A percentile compares a stretch with the other conserved stretches of the same genome.
Evolutionary conservation across 345 rosid genomes (phyloP).

Genomic region (Psidium friedrichsthalianum): DNA sequence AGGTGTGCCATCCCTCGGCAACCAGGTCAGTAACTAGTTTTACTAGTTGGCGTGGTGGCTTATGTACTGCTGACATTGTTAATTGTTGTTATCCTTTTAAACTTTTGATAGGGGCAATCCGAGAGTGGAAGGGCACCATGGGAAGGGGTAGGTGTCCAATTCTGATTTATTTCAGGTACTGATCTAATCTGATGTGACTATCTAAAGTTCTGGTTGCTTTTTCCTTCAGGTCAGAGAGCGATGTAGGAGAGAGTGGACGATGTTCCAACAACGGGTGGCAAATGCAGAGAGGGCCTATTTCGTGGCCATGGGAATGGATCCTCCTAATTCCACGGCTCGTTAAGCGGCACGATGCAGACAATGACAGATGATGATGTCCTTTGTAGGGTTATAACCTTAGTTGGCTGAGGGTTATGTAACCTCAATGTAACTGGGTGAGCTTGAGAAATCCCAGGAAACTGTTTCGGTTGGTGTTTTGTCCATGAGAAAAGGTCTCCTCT

Average conservation of each 20-base stretch:
- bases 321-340: constrained; percentile 12
- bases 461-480: not conserved
- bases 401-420: not conserved
- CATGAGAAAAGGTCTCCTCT: not conserved
- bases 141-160: constrained; percentile 46
- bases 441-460: not conserved
- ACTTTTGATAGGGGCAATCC: constrained; percentile 27
- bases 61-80: not conserved
- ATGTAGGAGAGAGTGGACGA: constrained; percentile 75
- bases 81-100: not conserved
- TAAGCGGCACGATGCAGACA: not conserved
- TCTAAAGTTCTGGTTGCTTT: not conserved
- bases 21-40: constrained; percentile 25
- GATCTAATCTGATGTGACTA: not conserved
- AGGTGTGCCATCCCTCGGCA: constrained; percentile 48
- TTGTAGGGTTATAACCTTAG: not conserved
- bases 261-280: constrained; percentile 55
- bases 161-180: not conserved
- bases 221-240: constrained; percentile 65
- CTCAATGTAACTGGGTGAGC: not conserved
- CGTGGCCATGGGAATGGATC: constrained; percentile 18
- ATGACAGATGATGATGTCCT: not conserved
- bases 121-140: constrained; percentile 40
- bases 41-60: not conserved
- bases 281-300: constrained; percentile 57